Evolutionary conservation across 176 grass and related monocot species (phyloP).

Genomic region (Panicum miliaceum): DNA sequence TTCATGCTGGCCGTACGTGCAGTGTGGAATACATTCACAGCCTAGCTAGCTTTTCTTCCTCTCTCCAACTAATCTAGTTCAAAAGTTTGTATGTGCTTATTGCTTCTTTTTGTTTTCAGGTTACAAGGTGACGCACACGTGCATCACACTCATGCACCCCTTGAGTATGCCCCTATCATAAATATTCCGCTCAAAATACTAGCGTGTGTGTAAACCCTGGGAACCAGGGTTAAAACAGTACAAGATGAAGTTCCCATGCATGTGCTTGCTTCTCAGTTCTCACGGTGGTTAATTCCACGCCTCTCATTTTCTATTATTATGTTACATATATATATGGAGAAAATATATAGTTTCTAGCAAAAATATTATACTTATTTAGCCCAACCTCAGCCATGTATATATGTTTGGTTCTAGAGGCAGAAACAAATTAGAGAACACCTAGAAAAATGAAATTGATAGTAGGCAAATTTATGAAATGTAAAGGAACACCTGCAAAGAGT

Average conservation of each 20-base stretch:
- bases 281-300: too few relatives aligned
- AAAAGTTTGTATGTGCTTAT: not conserved
- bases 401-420: not conserved
- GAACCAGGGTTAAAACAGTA: too few relatives aligned
- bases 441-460: not conserved
- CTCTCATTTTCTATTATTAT: too few relatives aligned
- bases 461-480: not conserved
- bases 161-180: too few relatives aligned
- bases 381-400: not conserved
- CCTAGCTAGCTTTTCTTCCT: not conserved
- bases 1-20: too few relatives aligned
- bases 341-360: too few relatives aligned
- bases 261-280: too few relatives aligned
- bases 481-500: not conserved
- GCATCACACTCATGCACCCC: too few relatives aligned
- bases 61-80: not conserved
- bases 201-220: too few relatives aligned
- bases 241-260: too few relatives aligned
- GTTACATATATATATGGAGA: too few relatives aligned
- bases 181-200: too few relatives aligned
- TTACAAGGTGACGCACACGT: not conserved
- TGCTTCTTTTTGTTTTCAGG: not conserved
- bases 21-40: not conserved
- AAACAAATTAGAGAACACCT: not conserved
- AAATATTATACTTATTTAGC: not conserved